Percentiles rank a stretch among this genome's conserved stretches.
Conservation (phyloP, 371 early-diverging fungal genomes). For the Haplosporangium sp. region DNA sequence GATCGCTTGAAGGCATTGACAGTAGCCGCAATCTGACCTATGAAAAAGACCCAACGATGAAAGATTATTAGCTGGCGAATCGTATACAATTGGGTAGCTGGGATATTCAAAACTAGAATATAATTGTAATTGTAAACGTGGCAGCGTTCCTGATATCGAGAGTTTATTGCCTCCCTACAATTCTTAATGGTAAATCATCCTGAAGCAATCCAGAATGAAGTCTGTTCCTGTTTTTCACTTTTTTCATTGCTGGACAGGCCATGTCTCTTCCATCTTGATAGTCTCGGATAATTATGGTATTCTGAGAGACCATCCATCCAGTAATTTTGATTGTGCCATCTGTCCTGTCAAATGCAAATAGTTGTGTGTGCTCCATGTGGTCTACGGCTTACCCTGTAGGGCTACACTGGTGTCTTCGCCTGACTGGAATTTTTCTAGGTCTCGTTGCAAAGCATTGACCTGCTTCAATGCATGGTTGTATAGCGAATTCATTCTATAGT, state of each 20-base stretch:
- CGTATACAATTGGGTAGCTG: not conserved
- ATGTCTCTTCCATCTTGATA: not conserved
- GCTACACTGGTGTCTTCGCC: constrained; percentile 71
- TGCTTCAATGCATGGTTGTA: constrained; percentile 75
- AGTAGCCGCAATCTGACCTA: constrained; percentile 80
- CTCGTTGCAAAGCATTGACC: constrained; percentile 65
- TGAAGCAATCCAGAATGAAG: not conserved
- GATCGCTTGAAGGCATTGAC: constrained; percentile 75
- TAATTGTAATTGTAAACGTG: constrained; percentile 6
- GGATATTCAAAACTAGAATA: constrained; percentile 5
- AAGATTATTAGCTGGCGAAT: constrained; percentile 1
- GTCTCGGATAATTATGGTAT: not conserved
- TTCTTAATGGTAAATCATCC: not conserved
- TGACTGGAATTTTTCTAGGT: constrained; percentile 68
- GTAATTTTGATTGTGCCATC: not conserved
- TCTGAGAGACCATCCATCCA: not conserved
- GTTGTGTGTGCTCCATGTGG: not conserved
- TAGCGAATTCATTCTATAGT: constrained; percentile 65
- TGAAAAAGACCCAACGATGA: not conserved
- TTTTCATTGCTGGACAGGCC: not conserved
- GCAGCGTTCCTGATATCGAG: not conserved
- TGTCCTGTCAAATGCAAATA: not conserved
- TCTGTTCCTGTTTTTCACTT: not conserved
- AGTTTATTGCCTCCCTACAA: not conserved
- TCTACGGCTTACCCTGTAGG: constrained; percentile 65